Conservation (phyloP, 768 basidiomycete species). For the Trametopsis cervina region DNA sequence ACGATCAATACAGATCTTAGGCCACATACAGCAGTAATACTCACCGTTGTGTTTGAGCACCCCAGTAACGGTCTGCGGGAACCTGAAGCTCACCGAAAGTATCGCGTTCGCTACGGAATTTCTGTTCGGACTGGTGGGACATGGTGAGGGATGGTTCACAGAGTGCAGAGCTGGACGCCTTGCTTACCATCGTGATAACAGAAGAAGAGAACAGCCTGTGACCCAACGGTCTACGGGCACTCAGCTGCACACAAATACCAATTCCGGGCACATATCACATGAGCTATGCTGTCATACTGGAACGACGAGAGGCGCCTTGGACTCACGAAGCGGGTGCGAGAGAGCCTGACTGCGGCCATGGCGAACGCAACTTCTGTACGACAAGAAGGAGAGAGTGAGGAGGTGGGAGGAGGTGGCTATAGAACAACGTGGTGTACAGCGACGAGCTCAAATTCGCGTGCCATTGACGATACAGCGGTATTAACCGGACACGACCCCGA, state of each 20-base stretch:
- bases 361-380: conserved; percentile 1
- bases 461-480: conserved; percentile 6
- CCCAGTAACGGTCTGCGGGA: conserved; percentile 88
- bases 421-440: not conserved
- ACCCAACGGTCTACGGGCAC: conserved; percentile 8
- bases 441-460: not conserved
- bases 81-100: conserved; percentile 96
- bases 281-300: conserved; percentile 12
- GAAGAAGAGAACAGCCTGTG: conserved; percentile 27
- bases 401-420: conserved; percentile 2
- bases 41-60: conserved; percentile 94
- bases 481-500: conserved; percentile 12
- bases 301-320: conserved; percentile 3
- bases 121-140: conserved; percentile 34
- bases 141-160: not conserved
- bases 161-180: not conserved
- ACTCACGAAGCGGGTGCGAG: conserved; percentile 20
- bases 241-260: conserved; percentile 9
- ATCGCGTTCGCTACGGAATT: conserved; percentile 78
- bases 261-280: conserved; percentile 24
- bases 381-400: not conserved
- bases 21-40: conserved; percentile 9
- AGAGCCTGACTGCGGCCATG: conserved; percentile 25
- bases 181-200: conserved; percentile 29
- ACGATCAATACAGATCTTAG: not conserved